phyloP scores from a whole-genome alignment of 805 yeast genomes.

The Suhomyces emberorum region DNA sequence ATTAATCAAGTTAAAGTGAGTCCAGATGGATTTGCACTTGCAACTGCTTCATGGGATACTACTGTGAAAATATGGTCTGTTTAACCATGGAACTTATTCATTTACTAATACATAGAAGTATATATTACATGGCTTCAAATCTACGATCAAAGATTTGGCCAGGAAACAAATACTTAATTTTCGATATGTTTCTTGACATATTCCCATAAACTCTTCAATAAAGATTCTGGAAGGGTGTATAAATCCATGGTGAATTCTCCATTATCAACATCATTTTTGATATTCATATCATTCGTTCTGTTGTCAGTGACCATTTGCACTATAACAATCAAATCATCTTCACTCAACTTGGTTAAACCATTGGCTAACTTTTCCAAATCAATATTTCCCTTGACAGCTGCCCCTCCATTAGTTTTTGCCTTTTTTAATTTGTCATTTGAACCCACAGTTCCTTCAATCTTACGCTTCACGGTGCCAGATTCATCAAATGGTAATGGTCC shows the following conservation, averaged over 20 bases:
- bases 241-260: constrained; percentile 98
- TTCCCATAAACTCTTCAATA: constrained; percentile 92
- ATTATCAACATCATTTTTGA: constrained; percentile 91
- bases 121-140: background rate
- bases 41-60: constrained; percentile 80
- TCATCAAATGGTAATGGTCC: constrained; percentile 69
- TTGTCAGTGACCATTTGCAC: constrained; percentile 98
- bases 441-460: constrained; percentile 10
- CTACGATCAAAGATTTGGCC: background rate
- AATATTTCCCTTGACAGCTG: constrained; percentile 66
- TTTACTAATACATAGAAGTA: constrained; percentile 4
- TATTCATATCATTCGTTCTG: constrained; percentile 90
- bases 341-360: constrained; percentile 80
- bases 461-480: constrained; percentile 27
- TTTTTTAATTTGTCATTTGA: constrained; percentile 39
- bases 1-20: constrained; percentile 63
- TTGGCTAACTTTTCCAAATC: constrained; percentile 90
- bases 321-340: constrained; percentile 89
- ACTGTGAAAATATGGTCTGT: constrained; percentile 65
- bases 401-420: constrained; percentile 45
- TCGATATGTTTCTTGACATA: constrained; percentile 73
- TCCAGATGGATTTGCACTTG: constrained; percentile 72
- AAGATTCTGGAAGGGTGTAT: constrained; percentile 85
- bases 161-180: constrained; percentile 1
- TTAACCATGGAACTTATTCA: constrained; percentile 3